Percentiles rank a stretch among this genome's conserved stretches.
Conservation (phyloP, 2,329 filamentous ascomycete genomes). For the Aspergillus sp. region DNA sequence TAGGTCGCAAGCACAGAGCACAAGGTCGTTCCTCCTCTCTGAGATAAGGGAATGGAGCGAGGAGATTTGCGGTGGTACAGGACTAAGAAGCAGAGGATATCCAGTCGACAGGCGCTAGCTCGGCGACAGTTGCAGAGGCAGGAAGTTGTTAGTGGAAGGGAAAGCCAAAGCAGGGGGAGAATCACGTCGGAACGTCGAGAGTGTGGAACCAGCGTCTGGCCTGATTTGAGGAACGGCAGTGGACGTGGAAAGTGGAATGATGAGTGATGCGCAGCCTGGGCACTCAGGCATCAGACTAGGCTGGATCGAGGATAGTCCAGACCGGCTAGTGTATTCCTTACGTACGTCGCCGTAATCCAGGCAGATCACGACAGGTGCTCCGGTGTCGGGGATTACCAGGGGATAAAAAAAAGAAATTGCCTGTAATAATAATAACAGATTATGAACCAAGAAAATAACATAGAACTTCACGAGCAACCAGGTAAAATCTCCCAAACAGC, state of each 20-base stretch:
- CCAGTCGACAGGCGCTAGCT: constrained; percentile 22
- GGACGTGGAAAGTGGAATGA: constrained; percentile 7
- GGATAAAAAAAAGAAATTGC: not conserved
- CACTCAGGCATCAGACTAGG: constrained; percentile 19
- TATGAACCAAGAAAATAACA: no score
- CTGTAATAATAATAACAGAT: no score
- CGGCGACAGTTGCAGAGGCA: constrained; percentile 16
- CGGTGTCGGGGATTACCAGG: constrained; percentile 12
- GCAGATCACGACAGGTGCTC: constrained; percentile 18
- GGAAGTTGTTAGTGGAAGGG: constrained; percentile 10
- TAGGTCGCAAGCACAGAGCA: constrained; percentile 5
- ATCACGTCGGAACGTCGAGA: constrained; percentile 27
- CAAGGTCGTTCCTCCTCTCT: constrained; percentile 18
- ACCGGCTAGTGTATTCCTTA: not conserved
- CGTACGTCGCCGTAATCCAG: constrained; percentile 5
- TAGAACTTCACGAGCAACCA: no score
- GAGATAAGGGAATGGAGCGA: constrained; percentile 17
- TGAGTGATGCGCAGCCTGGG: constrained; percentile 19
- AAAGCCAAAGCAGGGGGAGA: constrained; percentile 14
- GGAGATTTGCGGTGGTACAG: constrained; percentile 23
- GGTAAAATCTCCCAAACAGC: no score
- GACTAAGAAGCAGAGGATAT: constrained; percentile 19
- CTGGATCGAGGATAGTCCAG: constrained; percentile 1
- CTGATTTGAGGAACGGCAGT: constrained; percentile 4
- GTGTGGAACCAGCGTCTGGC: constrained; percentile 11